These are phyloP conservation scores for Kurtzmaniella quercitrusa DNA, from an alignment of 1,139 yeast genomes.

Conservation along the genomic window DNA sequence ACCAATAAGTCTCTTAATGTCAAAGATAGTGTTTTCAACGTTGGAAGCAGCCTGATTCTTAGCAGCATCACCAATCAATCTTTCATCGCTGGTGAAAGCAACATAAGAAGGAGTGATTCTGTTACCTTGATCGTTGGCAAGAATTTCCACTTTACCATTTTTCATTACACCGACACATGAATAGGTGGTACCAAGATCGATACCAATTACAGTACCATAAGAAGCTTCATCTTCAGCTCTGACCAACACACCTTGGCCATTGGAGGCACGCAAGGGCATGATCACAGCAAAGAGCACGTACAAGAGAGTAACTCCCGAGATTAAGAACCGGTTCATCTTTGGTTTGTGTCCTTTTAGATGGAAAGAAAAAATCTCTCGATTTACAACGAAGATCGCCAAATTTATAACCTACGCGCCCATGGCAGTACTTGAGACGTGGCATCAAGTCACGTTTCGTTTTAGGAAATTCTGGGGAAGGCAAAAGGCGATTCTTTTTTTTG, in stretches of 20 bases:
- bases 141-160: constrained; percentile 84
- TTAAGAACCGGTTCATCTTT: constrained; percentile 31
- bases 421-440: constrained; percentile 7
- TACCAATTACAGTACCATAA: constrained; percentile 81
- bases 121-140: constrained; percentile 95
- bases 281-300: constrained; percentile 56
- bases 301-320: constrained; percentile 50
- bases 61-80: constrained; percentile 92
- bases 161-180: constrained; percentile 95
- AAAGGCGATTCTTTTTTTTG: neutral
- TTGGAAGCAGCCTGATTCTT: constrained; percentile 88
- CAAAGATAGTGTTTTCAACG: constrained; percentile 76
- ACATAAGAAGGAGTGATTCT: constrained; percentile 92
- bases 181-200: constrained; percentile 83
- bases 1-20: constrained; percentile 84
- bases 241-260: constrained; percentile 26
- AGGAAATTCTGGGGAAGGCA: constrained; percentile 1
- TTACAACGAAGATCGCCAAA: neutral
- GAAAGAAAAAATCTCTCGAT: neutral
- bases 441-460: constrained; percentile 7
- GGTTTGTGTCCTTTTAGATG: neutral
- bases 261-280: constrained; percentile 54
- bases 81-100: constrained; percentile 79
- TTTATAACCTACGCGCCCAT: neutral
- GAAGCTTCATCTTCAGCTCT: constrained; percentile 42